Evolutionary conservation across 2,329 filamentous ascomycete species (phyloP).

Genomic region (Beauveria rudraprayagi): DNA sequence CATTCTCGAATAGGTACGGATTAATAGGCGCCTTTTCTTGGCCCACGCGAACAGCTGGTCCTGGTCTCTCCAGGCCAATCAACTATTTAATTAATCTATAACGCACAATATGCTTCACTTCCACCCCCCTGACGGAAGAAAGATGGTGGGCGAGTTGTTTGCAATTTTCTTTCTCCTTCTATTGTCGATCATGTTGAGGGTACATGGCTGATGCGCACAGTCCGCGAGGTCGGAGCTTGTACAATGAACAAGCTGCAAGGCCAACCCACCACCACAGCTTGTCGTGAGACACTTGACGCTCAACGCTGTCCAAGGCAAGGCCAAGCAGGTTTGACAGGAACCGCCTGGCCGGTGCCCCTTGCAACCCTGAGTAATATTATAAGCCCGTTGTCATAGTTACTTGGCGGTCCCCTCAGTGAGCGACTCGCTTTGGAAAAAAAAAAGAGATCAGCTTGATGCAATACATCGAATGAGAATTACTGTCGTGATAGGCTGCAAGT

Average conservation of each 20-base stretch:
- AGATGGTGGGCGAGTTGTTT: too few relatives aligned
- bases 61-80: not conserved
- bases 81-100: not conserved
- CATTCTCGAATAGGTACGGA: too few relatives aligned
- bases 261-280: not conserved
- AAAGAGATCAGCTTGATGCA: not conserved
- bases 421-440: not conserved
- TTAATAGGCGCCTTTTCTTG: too few relatives aligned
- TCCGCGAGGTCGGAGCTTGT: not conserved
- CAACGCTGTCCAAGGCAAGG: too few relatives aligned
- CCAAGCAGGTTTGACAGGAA: too few relatives aligned
- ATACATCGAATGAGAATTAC: too few relatives aligned
- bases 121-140: not conserved
- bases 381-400: not conserved
- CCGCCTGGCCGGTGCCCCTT: not conserved
- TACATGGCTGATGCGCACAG: not conserved
- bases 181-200: not conserved
- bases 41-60: not conserved
- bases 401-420: not conserved
- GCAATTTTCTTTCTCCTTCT: not conserved
- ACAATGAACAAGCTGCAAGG: not conserved
- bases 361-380: not conserved
- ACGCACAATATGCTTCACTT: not conserved
- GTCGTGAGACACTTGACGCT: not conserved
- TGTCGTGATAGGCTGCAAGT: too few relatives aligned